Evolutionary conservation across 2,329 filamentous ascomycete genomes (phyloP).

Genomic region (Allantophomopsis cytisporea): DNA sequence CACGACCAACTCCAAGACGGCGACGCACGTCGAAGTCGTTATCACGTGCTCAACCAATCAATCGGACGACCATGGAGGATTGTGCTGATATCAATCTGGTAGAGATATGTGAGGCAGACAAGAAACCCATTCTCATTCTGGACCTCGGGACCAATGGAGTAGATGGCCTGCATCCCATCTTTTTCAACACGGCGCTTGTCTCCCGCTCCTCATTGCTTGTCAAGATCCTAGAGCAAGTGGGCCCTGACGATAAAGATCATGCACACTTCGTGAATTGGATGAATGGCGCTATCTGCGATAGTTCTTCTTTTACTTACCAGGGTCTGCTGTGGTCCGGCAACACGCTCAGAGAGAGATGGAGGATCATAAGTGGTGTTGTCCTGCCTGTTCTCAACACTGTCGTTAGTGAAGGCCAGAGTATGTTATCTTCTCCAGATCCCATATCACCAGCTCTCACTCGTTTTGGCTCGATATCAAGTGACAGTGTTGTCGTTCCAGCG

Average conservation of each 20-base stretch:
- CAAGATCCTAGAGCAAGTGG: too few species aligned
- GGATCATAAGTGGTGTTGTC: not conserved
- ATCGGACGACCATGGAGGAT: too few species aligned
- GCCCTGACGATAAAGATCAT: not conserved
- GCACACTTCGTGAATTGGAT: not conserved
- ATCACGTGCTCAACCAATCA: too few species aligned
- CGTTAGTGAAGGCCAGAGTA: not conserved
- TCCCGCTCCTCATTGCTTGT: not conserved
- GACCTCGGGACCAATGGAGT: slow-evolving; percentile 28
- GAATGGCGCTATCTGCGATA: not conserved
- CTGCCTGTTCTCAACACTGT: not conserved
- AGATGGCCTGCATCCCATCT: not conserved
- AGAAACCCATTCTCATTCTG: slow-evolving; percentile 59
- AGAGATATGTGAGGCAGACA: slow-evolving; percentile 26
- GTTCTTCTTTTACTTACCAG: not conserved
- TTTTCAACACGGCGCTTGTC: not conserved
- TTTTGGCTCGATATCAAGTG: not conserved
- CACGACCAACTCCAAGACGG: too few species aligned
- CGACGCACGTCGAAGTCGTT: too few species aligned
- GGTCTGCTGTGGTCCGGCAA: not conserved
- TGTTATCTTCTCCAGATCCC: not conserved
- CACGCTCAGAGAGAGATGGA: not conserved
- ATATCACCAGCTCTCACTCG: not conserved
- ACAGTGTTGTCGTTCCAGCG: not conserved
- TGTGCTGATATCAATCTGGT: too few species aligned